phyloP scores from a whole-genome alignment of 371 early-diverging fungal species.

The Mucor ambiguus region DNA sequence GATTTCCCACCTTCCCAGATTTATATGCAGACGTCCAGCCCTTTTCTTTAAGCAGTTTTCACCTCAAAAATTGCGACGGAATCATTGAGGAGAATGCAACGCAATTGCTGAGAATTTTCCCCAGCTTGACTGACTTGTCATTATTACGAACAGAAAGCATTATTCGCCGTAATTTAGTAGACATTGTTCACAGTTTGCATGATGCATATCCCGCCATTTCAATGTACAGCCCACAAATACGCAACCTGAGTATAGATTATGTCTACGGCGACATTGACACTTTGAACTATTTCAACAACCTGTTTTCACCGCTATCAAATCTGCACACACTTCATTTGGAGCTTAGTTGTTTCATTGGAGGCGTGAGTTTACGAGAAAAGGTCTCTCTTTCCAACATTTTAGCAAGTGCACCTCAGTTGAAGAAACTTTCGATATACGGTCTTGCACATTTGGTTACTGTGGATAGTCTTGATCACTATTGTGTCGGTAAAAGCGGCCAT shows the following conservation, averaged over 20 bases:
- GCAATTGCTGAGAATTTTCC: neutral
- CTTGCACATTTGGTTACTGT: neutral
- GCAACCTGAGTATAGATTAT: neutral
- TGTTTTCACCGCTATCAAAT: neutral
- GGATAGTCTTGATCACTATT: neutral
- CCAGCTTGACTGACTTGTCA: neutral
- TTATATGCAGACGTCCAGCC: neutral
- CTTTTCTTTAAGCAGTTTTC: neutral
- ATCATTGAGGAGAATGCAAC: neutral
- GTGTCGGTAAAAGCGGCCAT: neutral
- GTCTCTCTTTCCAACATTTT: neutral
- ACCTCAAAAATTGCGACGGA: neutral
- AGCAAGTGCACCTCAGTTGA: neutral
- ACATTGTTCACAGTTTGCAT: neutral
- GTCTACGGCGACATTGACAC: neutral
- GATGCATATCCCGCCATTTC: neutral
- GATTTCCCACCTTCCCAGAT: neutral
- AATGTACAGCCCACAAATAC: neutral
- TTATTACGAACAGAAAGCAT: neutral
- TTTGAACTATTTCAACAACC: neutral
- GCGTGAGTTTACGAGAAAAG: neutral
- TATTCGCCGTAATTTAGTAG: neutral
- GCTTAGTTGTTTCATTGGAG: neutral
- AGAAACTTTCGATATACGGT: neutral
- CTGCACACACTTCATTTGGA: neutral